Evolutionary conservation across 78 protist species (phyloP).

Genomic region (Tieghemostelium lacteum): DNA sequence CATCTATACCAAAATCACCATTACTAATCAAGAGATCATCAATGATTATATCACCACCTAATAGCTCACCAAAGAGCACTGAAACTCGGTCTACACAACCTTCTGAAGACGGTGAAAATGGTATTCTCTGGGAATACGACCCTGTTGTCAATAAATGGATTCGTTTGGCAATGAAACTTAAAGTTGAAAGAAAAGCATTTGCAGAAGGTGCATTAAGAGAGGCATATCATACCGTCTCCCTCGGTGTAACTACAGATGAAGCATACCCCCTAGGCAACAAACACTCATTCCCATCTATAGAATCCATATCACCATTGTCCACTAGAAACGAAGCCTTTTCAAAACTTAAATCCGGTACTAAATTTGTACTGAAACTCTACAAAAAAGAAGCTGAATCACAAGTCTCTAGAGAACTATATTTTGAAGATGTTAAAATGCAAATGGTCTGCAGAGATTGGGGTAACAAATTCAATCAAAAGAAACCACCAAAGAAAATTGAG

Average conservation of each 20-base stretch:
- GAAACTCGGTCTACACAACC: neutral
- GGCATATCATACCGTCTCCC: conserved; percentile 70
- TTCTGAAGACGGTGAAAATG: conserved; percentile 58
- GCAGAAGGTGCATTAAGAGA: conserved; percentile 80
- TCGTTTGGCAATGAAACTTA: conserved; percentile 50
- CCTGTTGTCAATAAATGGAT: conserved; percentile 69
- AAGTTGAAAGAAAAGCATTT: conserved; percentile 70
- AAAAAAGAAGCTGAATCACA: conserved; percentile 75
- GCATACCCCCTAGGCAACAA: conserved; percentile 28
- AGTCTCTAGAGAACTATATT: conserved; percentile 49
- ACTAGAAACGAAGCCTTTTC: conserved; percentile 35
- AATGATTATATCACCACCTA: conserved; percentile 24
- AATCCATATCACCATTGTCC: conserved; percentile 1
- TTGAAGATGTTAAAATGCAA: conserved; percentile 79
- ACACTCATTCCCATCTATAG: conserved; percentile 54
- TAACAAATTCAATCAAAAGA: conserved; percentile 67
- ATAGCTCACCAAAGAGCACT: conserved; percentile 16
- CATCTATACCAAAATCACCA: conserved; percentile 47
- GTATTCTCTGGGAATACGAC: conserved; percentile 74
- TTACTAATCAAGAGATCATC: conserved; percentile 27
- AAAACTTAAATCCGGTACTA: conserved; percentile 58
- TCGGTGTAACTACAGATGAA: conserved; percentile 19
- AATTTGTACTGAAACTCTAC: conserved; percentile 64
- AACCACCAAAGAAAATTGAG: conserved; percentile 80
- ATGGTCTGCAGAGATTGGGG: conserved; percentile 74